Evolutionary conservation across 2,329 filamentous ascomycete genomes (phyloP), one percentile per base, ranked within the genome.

Genomic region (Ceratocystis cacaofunesta): DNA sequence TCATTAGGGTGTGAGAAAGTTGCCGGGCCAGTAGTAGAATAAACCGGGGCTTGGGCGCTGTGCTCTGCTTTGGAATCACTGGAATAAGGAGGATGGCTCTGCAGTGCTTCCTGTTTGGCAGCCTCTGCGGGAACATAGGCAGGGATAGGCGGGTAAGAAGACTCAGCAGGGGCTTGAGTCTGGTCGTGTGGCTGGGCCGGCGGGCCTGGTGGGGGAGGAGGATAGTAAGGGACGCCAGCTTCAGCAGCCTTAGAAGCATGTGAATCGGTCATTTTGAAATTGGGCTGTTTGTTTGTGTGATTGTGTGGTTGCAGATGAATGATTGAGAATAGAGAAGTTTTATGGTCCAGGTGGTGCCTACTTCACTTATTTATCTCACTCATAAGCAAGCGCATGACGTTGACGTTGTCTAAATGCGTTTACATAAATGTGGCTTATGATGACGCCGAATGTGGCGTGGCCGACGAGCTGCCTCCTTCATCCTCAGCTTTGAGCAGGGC

Each of bases 211-310:
- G 66, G 63, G 5, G 68, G 66, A 3, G 64, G 68, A 64, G 68
- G 68, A 52, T 68, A 69, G 60, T 64, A 66, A 44, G 62, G 52
- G n/a, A 64, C 62, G 43, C 52, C 62, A 32, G 61, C 52, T n/a
- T 66, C 65, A 17, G 62, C 65, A 17, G 65, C 61, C 41, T 66
- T 66, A 4, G 61, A 6, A 46, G 61, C 48, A 5, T 62, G 19
- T n/a, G 62, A 32, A 36, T 64, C 25, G 44, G 62, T 64, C 65
- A 66, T 66, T n/a, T 19, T 61, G n/a, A n/a, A n/a, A 57, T 58
- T 41, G 36, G 36, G 3, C 3, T 41, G 36, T 4, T 15, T 12
- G 36, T 5, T 8, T 58, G 55, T 57, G 17, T 8, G 62, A 7
- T 8, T 58, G 55, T 57, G 17, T 8, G 62, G 17, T 22, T 57